Base-by-base conservation (phyloP, 345 rosid genomes). In the Mercurialis annua region DNA sequence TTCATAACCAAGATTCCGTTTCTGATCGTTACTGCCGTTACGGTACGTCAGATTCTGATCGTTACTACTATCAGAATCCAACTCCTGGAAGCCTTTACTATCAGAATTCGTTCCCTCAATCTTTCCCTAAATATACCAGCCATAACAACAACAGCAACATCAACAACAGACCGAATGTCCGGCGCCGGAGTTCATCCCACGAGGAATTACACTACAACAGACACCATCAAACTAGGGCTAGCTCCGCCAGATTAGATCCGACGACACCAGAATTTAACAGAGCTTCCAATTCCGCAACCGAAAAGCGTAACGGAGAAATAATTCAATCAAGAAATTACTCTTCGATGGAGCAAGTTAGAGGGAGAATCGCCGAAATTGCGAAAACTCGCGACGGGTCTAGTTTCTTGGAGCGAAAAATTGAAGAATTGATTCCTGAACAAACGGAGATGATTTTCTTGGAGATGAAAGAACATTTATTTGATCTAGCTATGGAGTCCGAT, bases 371-470 rank as follows among this genome's bases (percentile, higher is more conserved):
- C 44, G 12, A 31, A 10, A 38, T 46, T 27, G 73, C 78, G 0
- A 72, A 16, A 47, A 76, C 67, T 60, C 76, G 56, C 44, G 34
- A 17, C 0, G 44, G 47, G 0, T 36, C 67, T 17, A 59, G 66
- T 15, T 23, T 64, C 16, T 64, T 75, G 74, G 68, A 53, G 53
- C 26, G 31, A 30, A 65, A 48, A 24, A 20, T 62, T 1, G 43
- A 40, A 2, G 74, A 67, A 24, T 27, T 15, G 11, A 49, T 5
- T 2, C 67, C 70, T 5, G 51, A 58, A 20, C 69, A 67, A 12
- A 61, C 53, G 17, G 77, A 67, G 21, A 46, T 73, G 54, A 64
- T 81, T 20, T 62, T 81, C 52, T 8, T 31, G 56, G 80, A 78
- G 43, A 52, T 81, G 62, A 81, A 78, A 57, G 74, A 67, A 23